These are phyloP conservation scores for Nigrospora osmanthi DNA, from an alignment of 2,329 filamentous ascomycete species.

Conservation along the genomic window DNA sequence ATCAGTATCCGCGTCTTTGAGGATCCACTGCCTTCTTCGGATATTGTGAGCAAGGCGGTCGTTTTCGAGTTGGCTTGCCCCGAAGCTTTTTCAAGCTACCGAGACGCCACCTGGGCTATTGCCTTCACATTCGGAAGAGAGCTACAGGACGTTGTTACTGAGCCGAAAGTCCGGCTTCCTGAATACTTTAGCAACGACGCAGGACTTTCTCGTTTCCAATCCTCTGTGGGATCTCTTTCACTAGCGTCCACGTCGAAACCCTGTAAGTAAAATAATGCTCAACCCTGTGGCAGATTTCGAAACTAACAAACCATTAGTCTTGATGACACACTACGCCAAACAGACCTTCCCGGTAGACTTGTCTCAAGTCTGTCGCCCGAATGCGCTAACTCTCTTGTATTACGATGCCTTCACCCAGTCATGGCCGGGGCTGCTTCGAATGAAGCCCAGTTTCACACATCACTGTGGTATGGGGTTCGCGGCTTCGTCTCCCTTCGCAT, in stretches of 20 bases:
- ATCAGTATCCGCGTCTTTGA: slow-evolving; percentile 31
- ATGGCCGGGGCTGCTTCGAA: slow-evolving; percentile 27
- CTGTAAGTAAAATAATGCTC: slow-evolving; percentile 5
- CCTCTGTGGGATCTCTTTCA: slow-evolving; percentile 6
- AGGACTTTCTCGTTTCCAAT: slow-evolving; percentile 1
- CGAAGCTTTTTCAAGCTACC: slow-evolving; percentile 24
- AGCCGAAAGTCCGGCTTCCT: slow-evolving; percentile 8
- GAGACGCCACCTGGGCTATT: slow-evolving; percentile 32
- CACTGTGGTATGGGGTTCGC: slow-evolving; percentile 32
- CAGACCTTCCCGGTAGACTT: slow-evolving; percentile 30
- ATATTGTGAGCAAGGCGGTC: slow-evolving; percentile 20
- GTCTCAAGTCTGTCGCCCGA: slow-evolving; percentile 34
- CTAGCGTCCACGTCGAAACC: slow-evolving; percentile 8
- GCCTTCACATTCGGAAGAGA: slow-evolving; percentile 18
- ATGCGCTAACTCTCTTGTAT: slow-evolving; percentile 37
- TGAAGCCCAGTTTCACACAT: slow-evolving; percentile 32
- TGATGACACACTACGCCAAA: slow-evolving; percentile 36
- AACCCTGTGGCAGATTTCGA: slow-evolving; percentile 3
- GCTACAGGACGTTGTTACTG: slow-evolving; percentile 3
- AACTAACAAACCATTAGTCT: slow-evolving; percentile 12
- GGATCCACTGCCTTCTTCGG: slow-evolving; percentile 26
- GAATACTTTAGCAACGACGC: slow-evolving; percentile 7
- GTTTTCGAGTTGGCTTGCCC: slow-evolving; percentile 34
- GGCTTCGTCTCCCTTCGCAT: slow-evolving; percentile 23
- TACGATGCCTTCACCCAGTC: slow-evolving; percentile 29